Base-by-base conservation (phyloP, 768 basidiomycete species). In the Podaxis sp. region DNA sequence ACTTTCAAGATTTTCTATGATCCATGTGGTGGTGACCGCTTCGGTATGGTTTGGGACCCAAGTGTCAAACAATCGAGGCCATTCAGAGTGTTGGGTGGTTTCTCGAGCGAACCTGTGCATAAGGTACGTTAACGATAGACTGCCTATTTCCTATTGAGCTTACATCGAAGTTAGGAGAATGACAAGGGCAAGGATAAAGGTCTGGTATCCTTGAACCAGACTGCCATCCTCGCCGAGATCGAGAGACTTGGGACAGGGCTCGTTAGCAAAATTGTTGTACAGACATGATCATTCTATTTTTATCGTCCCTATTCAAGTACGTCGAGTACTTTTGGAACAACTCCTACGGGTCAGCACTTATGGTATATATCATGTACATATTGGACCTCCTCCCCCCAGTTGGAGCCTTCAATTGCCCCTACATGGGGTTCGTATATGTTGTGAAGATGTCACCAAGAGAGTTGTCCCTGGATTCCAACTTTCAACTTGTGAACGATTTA, bases 41-140 rank as follows among this genome's bases (percentile, higher is more conserved):
- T 95, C 57, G 95, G 93, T 5, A 87, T 82, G 0, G 87, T 97
- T 1, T 99, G 95, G 93, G 92, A 96, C 68, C 89, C 93, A 5
- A 79, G 79, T 13, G 75, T 93, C 38, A 83, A 82, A 61, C 76
- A 81, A 26, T 74, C 85, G 0, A 78, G 88, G 52, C 80, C 87
- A 4, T 94, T 96, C 79, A 86, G 90, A 64, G 92, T 94, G 6
- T 78, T 95, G 51, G 87, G 90, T 26, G 90, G 90, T 9, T 96
- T 90, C 74, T 93, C 92, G 0, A 86, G 87, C 60, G 74, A 73
- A 17, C 94, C 94, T 11, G 66, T 76, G 11, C 72, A 73, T 68
- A 79, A 77, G 75, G 80, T 79, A 65, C n/a, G 66, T 57, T 24
- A 11, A 9, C 2, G 5, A 1, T 12, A 49, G 44, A 13, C 19